Evolutionary conservation across 2,329 filamentous ascomycete genomes (phyloP).

Genomic region (Falciphora oryzae): DNA sequence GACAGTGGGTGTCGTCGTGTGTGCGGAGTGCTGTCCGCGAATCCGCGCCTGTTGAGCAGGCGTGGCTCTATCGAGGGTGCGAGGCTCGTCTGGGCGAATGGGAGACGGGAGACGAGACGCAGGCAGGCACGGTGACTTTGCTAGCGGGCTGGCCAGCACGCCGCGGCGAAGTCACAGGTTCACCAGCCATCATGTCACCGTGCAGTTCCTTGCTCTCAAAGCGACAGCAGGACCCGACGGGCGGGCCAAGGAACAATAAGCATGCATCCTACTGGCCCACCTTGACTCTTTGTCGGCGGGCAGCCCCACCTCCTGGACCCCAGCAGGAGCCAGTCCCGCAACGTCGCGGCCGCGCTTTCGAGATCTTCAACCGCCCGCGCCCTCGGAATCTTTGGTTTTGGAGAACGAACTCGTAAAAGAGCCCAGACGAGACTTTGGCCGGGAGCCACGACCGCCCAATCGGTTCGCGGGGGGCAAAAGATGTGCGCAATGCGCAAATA

Average conservation of each 20-base stretch:
- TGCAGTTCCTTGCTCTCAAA: not conserved
- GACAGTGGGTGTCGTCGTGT: not conserved
- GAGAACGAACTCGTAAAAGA: too few relatives aligned
- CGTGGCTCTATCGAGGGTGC: not conserved
- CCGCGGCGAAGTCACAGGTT: not conserved
- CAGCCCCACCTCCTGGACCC: not conserved
- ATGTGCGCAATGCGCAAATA: not conserved
- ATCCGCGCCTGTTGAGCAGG: not conserved
- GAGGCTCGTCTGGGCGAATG: too few relatives aligned
- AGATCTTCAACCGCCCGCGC: not conserved
- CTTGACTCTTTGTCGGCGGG: not conserved
- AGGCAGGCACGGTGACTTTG: not conserved
- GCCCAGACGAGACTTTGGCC: not conserved
- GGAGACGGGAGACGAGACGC: too few relatives aligned
- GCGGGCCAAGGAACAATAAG: not conserved
- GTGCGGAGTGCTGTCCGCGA: not conserved
- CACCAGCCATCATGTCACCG: not conserved
- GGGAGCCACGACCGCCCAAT: not conserved
- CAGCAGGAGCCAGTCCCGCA: constrained; percentile 1
- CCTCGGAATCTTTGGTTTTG: not conserved
- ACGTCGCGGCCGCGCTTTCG: not conserved
- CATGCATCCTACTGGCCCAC: not conserved
- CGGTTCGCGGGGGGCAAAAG: not conserved
- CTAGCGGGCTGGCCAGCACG: not conserved
- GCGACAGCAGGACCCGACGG: not conserved